These are phyloP conservation scores for Alloteropsis angusta DNA, from an alignment of 202 grass and related monocot genomes.

Conservation along the genomic window DNA sequence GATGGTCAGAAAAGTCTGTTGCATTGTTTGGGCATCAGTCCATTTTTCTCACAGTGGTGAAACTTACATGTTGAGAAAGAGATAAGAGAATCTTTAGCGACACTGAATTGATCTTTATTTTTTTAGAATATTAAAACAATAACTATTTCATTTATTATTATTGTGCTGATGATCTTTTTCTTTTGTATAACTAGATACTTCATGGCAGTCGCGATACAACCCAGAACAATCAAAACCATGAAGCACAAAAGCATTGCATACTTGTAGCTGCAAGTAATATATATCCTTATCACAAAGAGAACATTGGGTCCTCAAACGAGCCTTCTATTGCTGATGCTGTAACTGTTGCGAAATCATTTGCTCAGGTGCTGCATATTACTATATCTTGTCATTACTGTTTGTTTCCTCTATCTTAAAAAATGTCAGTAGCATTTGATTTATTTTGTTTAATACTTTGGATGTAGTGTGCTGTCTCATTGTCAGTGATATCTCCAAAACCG, in stretches of 20 bases:
- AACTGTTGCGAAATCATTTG: slow-evolving; percentile 72
- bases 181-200: slow-evolving; percentile 50
- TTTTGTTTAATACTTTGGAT: slow-evolving; percentile 34
- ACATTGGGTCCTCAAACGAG: slow-evolving; percentile 45
- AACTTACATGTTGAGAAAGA: neutral
- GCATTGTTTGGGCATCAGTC: neutral
- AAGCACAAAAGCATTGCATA: slow-evolving; percentile 89
- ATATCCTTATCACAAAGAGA: slow-evolving; percentile 64
- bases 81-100: slow-evolving; percentile 2
- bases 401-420: slow-evolving; percentile 8
- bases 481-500: slow-evolving; percentile 89
- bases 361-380: slow-evolving; percentile 44
- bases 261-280: slow-evolving; percentile 93
- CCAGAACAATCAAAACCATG: slow-evolving; percentile 63
- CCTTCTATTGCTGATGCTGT: slow-evolving; percentile 72
- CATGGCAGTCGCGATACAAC: slow-evolving; percentile 24
- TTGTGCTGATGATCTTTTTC: slow-evolving; percentile 25
- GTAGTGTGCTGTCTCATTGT: slow-evolving; percentile 74
- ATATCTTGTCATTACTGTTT: slow-evolving; percentile 26
- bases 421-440: slow-evolving; percentile 4
- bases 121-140: neutral
- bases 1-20: slow-evolving; percentile 2
- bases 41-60: neutral
- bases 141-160: neutral
- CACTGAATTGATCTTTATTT: neutral